A percentile compares a stretch with the other conserved stretches of the same genome.
Conservation (phyloP, 495 filamentous ascomycete species). For the Hyaloscypha bicolor region DNA sequence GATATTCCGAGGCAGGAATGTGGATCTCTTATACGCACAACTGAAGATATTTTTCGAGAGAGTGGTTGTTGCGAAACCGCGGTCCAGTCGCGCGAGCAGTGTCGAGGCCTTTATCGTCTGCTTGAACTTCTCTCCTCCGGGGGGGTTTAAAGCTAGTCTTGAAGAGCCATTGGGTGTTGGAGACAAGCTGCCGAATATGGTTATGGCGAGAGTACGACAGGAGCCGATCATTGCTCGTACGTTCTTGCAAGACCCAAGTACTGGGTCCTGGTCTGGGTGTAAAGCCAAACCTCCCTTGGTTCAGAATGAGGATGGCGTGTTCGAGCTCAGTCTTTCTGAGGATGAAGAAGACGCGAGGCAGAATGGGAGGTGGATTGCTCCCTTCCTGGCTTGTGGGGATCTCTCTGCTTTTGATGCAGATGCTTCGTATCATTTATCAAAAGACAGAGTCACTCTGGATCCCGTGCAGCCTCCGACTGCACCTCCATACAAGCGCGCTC, state of each 20-base stretch:
- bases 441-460: conserved; percentile 74
- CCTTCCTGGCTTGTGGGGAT: conserved; percentile 95
- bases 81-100: conserved; percentile 90
- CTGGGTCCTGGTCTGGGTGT: conserved; percentile 43
- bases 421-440: conserved; percentile 85
- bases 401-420: conserved; percentile 93
- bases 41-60: conserved; percentile 85
- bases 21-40: conserved; percentile 90
- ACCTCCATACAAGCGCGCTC: conserved; percentile 87
- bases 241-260: conserved; percentile 42
- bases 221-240: conserved; percentile 41
- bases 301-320: conserved; percentile 58
- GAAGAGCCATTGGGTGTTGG: conserved; percentile 66
- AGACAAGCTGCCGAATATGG: conserved; percentile 50
- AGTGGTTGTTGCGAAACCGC: conserved; percentile 89
- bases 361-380: conserved; percentile 77
- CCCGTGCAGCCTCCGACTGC: conserved; percentile 96
- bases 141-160: conserved; percentile 64
- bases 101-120: conserved; percentile 97
- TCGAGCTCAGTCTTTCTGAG: conserved; percentile 57
- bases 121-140: conserved; percentile 73
- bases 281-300: conserved; percentile 15
- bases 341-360: conserved; percentile 32
- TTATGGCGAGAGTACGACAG: conserved; percentile 37
- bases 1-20: conserved; percentile 92